Evolutionary conservation across 768 basidiomycete genomes (phyloP), one percentile per base, ranked within the genome.

Genomic region (Calocybe indica): DNA sequence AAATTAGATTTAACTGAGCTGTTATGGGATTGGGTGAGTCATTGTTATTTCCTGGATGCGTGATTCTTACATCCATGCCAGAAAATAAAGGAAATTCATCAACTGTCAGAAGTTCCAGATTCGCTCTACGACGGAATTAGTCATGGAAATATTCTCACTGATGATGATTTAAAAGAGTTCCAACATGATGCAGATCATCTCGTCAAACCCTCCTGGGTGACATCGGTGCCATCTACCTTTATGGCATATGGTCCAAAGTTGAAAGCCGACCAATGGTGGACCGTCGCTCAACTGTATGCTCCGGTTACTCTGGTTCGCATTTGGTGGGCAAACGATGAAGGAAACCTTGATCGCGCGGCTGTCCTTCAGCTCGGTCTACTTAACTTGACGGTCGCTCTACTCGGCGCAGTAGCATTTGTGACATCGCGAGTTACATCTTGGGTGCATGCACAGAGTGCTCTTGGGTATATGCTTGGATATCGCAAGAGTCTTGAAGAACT

Each of bases 201-300:
- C 12, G 14, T 49, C 9, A 56, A 56, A 9, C 68, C 65, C 1
- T 52, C 60, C 6, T 65, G 60, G 58, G 40, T 61, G 6, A 52
- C 52, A 7, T 52, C 51, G 5, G 50, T 60, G 1, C 60, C 66
- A 10, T 32, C 33, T 48, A 62, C 37, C 47, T 62, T 13, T 58
- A 59, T 12, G 36, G 43, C 55, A 5, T 33, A 42, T 1, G 54
- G 62, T 32, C 58, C 62, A n/a, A 66, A 65, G 42, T 49, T 67
- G 14, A 65, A 64, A 22, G 58, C 68, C 7, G 62, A 68, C 36
- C 47, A 69, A 51, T 75, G 71, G 72, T 56, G 58, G 12, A 58
- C 56, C 0, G 49, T 69, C 7, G 62, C 65, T 13, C 57, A 58
- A 0, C 41, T 70, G 11, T 55, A 71, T 44, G 58, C 72, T 28